Evolutionary conservation across 331 rosid species (phyloP).

Genomic region (Malus hybrid): DNA sequence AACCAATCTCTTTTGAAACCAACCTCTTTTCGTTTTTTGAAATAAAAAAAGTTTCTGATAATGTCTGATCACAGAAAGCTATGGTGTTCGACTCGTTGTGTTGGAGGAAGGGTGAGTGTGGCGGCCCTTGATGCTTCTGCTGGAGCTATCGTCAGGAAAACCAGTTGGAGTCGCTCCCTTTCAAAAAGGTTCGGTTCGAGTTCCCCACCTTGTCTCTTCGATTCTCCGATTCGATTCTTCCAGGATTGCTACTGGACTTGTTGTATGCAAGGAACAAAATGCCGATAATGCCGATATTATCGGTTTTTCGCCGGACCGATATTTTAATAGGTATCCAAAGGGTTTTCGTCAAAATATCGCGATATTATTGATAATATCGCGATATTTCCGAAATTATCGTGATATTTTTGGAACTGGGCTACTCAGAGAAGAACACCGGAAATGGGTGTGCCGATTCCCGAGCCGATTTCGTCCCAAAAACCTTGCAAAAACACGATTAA

Average conservation of each 20-base stretch:
- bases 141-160: constrained; percentile 37
- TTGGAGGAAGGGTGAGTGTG: constrained; percentile 38
- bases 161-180: constrained; percentile 87
- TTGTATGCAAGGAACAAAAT: background rate
- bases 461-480: no score
- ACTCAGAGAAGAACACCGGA: no score
- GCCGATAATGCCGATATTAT: no score
- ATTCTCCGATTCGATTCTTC: background rate
- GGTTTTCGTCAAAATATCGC: no score
- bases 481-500: no score
- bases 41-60: background rate
- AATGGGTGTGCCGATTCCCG: no score
- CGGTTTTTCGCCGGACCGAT: no score
- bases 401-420: no score
- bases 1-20: background rate
- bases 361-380: no score
- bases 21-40: background rate
- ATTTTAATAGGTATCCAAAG: no score
- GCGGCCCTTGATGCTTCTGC: constrained; percentile 22
- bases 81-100: constrained; percentile 10
- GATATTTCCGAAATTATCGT: no score
- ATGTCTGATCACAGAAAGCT: constrained; percentile 24
- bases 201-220: background rate
- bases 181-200: constrained; percentile 55
- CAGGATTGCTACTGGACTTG: background rate